Percentiles rank a stretch among this genome's conserved stretches.
Evolutionary conservation across 2,329 filamentous ascomycete genomes (phyloP).

Genomic region (Neocatenulostroma microsporum): DNA sequence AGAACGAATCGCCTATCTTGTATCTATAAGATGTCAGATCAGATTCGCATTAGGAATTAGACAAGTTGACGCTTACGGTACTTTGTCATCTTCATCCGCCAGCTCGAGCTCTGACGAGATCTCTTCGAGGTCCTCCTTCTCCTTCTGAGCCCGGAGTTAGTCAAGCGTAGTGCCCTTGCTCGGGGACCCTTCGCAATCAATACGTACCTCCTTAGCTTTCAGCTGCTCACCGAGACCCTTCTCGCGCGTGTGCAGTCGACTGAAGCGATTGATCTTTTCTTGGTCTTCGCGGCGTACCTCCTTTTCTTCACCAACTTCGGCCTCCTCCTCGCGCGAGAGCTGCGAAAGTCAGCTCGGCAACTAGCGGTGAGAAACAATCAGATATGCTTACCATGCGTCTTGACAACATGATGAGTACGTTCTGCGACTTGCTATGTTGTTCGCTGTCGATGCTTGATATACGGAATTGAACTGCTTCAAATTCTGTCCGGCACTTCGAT

Average conservation of each 20-base stretch:
- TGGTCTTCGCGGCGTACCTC: conserved; percentile 95
- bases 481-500: too few species aligned
- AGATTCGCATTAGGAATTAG: not conserved
- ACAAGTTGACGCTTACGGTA: conserved; percentile 58
- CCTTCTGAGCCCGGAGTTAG: conserved; percentile 59
- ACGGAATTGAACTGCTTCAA: too few species aligned
- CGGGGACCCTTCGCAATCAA: not conserved
- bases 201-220: conserved; percentile 63
- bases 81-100: conserved; percentile 85
- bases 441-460: too few species aligned
- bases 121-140: conserved; percentile 96
- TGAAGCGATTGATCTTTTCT: conserved; percentile 98
- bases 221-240: conserved; percentile 70
- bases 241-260: conserved; percentile 83
- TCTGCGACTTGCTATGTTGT: too few species aligned
- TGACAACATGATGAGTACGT: conserved; percentile 34
- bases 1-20: conserved; percentile 94
- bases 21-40: conserved; percentile 52
- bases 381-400: conserved; percentile 37
- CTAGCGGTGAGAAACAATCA: not conserved
- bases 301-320: conserved; percentile 66
- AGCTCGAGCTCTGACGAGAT: conserved; percentile 85
- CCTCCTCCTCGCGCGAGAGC: conserved; percentile 93
- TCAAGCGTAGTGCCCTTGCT: conserved; percentile 35
- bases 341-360: conserved; percentile 35